phyloP scores from a whole-genome alignment of 768 basidiomycete genomes.

The Cystofilobasidium ferigula region DNA sequence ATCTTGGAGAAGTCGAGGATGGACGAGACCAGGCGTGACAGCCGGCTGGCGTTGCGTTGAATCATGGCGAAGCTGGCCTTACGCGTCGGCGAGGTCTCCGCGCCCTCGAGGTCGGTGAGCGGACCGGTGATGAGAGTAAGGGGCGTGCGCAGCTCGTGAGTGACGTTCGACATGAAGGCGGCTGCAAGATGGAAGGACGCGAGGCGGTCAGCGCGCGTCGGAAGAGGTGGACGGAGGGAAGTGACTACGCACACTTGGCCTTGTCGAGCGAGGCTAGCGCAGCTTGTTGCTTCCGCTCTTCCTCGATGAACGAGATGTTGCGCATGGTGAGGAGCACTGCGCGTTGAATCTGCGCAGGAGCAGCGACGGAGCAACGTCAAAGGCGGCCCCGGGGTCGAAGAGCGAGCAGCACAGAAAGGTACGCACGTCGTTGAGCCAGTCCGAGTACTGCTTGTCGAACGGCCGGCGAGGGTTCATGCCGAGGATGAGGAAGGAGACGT shows the following conservation, averaged over 20 bases:
- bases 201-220: not conserved
- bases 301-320: slow-evolving; percentile 28
- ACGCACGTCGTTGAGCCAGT: slow-evolving; percentile 31
- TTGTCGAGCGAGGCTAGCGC: slow-evolving; percentile 26
- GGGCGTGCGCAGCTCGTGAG: slow-evolving; percentile 34
- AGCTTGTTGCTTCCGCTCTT: slow-evolving; percentile 30
- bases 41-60: slow-evolving; percentile 36
- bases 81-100: slow-evolving; percentile 26
- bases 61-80: slow-evolving; percentile 27
- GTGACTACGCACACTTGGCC: slow-evolving; percentile 7
- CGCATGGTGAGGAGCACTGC: not conserved
- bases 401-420: not conserved
- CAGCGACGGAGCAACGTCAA: not conserved
- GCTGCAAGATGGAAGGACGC: slow-evolving; percentile 10
- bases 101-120: slow-evolving; percentile 28
- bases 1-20: slow-evolving; percentile 39
- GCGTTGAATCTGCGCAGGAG: not conserved
- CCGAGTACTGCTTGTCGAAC: slow-evolving; percentile 30
- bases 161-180: slow-evolving; percentile 30
- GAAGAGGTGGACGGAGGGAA: not conserved
- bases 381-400: not conserved
- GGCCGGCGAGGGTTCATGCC: slow-evolving; percentile 33
- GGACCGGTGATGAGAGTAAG: slow-evolving; percentile 33
- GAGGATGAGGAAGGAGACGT: slow-evolving; percentile 27
- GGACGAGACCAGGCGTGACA: slow-evolving; percentile 39